Conservation (phyloP, 192 early-diverging fungal species). For the Entophlyctis luteolus region DNA sequence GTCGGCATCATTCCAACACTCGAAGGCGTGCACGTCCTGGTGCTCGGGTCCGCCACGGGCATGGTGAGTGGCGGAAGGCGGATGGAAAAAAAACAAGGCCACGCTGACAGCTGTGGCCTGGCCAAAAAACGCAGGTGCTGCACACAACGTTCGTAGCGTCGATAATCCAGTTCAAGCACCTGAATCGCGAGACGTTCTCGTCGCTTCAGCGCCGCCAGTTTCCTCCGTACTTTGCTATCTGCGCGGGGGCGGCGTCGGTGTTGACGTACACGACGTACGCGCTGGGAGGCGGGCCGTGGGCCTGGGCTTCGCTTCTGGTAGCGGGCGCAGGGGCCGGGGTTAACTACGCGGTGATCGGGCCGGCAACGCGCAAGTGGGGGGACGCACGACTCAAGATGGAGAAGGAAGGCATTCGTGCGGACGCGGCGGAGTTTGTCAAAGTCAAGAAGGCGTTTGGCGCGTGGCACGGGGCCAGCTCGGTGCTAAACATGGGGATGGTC, state of each 20-base stretch:
- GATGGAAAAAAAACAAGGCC: background rate
- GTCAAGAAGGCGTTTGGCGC: background rate
- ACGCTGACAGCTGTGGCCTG: background rate
- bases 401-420: background rate
- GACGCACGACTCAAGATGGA: constrained; percentile 1
- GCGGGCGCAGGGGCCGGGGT: background rate
- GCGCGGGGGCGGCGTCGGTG: background rate
- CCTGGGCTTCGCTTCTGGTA: background rate
- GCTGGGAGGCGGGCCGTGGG: background rate
- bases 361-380: background rate
- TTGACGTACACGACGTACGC: constrained; percentile 20
- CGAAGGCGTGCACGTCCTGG: constrained; percentile 22
- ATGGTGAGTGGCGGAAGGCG: background rate
- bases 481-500: constrained; percentile 6
- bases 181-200: constrained; percentile 8
- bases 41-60: constrained; percentile 17
- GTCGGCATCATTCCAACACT: constrained; percentile 13
- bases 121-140: background rate
- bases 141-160: constrained; percentile 24
- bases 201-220: constrained; percentile 17
- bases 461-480: background rate
- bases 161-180: constrained; percentile 17
- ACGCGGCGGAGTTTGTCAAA: too few species aligned
- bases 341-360: constrained; percentile 3
- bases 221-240: constrained; percentile 19